Evolutionary conservation across 345 rosid genomes (phyloP).

Genomic region (Eucalyptus regnans): DNA sequence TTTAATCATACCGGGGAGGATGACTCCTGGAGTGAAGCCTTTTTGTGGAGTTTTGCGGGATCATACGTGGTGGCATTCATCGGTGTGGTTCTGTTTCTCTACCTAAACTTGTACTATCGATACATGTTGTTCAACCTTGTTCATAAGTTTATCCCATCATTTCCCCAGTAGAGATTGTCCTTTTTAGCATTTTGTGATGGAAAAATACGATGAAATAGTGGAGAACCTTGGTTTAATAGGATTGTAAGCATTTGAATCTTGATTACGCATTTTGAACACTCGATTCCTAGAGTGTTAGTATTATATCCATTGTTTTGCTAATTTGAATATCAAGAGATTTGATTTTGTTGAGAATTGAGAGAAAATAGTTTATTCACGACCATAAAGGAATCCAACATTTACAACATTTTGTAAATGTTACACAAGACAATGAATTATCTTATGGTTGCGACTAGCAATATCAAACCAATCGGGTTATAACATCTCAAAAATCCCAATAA

Average conservation of each 20-base stretch:
- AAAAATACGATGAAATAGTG: not conserved
- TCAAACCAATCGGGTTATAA: too few relatives aligned
- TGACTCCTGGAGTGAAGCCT: rapidly evolving
- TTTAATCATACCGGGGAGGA: not conserved
- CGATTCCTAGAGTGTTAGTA: not conserved
- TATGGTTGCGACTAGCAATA: rapidly evolving
- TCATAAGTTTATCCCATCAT: not conserved
- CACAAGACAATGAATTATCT: not conserved
- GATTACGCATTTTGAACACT: not conserved
- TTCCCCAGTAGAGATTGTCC: too few relatives aligned
- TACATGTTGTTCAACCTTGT: not conserved
- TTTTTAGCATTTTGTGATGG: not conserved
- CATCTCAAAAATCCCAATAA: not conserved
- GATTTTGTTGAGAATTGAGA: not conserved
- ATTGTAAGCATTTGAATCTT: not conserved
- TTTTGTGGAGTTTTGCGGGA: not conserved
- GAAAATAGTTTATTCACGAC: too few relatives aligned
- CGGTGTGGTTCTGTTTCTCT: not conserved
- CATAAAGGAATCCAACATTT: not conserved
- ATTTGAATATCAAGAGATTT: not conserved
- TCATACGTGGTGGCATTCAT: not conserved
- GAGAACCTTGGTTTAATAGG: not conserved
- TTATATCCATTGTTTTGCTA: not conserved
- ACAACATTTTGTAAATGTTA: too few relatives aligned
- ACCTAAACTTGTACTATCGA: not conserved